Evolutionary conservation across 805 yeast genomes (phyloP).

Genomic region (Candida gorgasii): DNA sequence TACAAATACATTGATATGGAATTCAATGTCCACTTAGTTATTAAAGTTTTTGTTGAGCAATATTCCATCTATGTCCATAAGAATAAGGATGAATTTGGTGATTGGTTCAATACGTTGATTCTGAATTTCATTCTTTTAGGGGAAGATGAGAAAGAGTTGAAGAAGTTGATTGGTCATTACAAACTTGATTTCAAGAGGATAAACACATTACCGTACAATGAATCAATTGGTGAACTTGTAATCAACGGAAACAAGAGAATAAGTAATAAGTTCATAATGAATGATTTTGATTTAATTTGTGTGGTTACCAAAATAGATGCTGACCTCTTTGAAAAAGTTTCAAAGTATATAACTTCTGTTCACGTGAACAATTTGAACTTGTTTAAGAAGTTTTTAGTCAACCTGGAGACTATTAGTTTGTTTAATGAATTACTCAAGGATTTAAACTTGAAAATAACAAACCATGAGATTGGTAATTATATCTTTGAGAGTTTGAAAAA

Average conservation of each 20-base stretch:
- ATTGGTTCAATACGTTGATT: constrained; percentile 14
- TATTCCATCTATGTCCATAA: constrained; percentile 3
- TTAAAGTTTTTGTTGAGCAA: constrained; percentile 59
- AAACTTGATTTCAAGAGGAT: background rate
- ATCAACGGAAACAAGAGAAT: constrained; percentile 25
- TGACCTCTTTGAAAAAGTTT: constrained; percentile 10
- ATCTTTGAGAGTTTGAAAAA: constrained; percentile 10
- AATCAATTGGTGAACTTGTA: constrained; percentile 26
- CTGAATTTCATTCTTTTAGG: constrained; percentile 13
- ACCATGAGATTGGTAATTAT: constrained; percentile 5
- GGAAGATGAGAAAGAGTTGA: constrained; percentile 10
- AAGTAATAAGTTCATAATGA: constrained; percentile 13
- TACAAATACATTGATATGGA: constrained; percentile 76
- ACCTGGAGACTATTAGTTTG: too few relatives aligned
- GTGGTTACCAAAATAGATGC: constrained; percentile 3
- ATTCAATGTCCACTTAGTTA: constrained; percentile 32
- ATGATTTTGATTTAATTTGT: constrained; percentile 16
- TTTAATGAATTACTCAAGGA: constrained; percentile 7
- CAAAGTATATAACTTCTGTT: constrained; percentile 8
- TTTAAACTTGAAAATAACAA: constrained; percentile 2
- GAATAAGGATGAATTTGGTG: constrained; percentile 7
- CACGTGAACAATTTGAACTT: constrained; percentile 9
- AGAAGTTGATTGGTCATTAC: constrained; percentile 8
- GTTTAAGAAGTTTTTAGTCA: constrained; percentile 7
- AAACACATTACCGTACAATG: constrained; percentile 11